These are phyloP conservation scores for Ganoderma sinense DNA, from an alignment of 1,284 basidiomycete genomes.

Conservation along the genomic window DNA sequence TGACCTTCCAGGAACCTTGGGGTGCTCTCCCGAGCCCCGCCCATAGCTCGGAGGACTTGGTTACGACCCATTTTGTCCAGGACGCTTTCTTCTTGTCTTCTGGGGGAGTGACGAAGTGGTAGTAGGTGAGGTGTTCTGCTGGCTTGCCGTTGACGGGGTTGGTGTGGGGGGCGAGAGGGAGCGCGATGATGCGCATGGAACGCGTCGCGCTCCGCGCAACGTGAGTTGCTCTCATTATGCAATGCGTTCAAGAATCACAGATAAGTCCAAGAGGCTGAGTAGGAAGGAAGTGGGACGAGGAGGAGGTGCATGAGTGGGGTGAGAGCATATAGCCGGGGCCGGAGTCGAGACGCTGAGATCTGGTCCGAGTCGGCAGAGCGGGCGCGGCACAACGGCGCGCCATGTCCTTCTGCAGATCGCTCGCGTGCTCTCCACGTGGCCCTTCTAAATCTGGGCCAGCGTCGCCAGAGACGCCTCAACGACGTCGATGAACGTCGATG, in stretches of 20 bases:
- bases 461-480: neutral
- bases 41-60: slow-evolving; percentile 66
- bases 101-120: slow-evolving; percentile 52
- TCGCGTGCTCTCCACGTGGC: slow-evolving; percentile 23
- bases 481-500: too few species aligned
- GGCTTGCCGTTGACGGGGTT: slow-evolving; percentile 22
- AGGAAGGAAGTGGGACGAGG: neutral
- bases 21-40: slow-evolving; percentile 68
- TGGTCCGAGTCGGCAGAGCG: slow-evolving; percentile 11
- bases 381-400: slow-evolving; percentile 26
- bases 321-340: neutral
- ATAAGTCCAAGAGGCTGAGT: neutral
- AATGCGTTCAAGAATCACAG: neutral
- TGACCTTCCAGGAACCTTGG: slow-evolving; percentile 73
- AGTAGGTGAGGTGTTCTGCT: slow-evolving; percentile 48
- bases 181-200: slow-evolving; percentile 55
- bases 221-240: slow-evolving; percentile 16
- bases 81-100: slow-evolving; percentile 29
- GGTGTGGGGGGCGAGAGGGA: slow-evolving; percentile 44
- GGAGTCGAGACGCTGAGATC: neutral
- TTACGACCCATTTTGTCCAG: slow-evolving; percentile 50
- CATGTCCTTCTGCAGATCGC: slow-evolving; percentile 4
- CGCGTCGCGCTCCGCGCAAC: slow-evolving; percentile 35
- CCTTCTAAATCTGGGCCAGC: too few species aligned
- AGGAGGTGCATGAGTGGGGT: neutral